Conservation (phyloP, 2,329 filamentous ascomycete genomes). For the Bipolaris zeicola region DNA sequence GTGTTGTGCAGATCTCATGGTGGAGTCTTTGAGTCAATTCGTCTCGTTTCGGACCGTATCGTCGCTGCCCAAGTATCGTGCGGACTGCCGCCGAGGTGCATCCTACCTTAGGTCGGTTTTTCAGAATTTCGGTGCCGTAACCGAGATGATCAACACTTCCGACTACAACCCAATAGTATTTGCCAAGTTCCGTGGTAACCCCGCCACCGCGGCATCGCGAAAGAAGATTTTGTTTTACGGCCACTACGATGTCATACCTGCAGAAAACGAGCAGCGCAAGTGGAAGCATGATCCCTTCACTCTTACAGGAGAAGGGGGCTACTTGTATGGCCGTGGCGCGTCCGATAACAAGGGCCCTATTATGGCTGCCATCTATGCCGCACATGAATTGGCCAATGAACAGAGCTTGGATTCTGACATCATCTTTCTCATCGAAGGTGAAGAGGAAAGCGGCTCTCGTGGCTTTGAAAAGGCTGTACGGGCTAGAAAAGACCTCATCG, state of each 20-base stretch:
- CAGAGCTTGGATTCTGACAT: conserved; percentile 85
- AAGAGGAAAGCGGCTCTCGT: conserved; percentile 92
- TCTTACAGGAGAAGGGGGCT: conserved; percentile 88
- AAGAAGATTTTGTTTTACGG: conserved; percentile 96
- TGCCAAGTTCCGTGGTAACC: conserved; percentile 82
- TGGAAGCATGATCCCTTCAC: conserved; percentile 90
- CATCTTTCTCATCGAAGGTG: conserved; percentile 92
- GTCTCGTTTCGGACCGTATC: conserved; percentile 92
- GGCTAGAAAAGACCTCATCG: conserved; percentile 81
- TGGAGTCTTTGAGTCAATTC: conserved; percentile 74
- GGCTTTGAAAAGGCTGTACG: conserved; percentile 86
- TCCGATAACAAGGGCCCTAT: conserved; percentile 98
- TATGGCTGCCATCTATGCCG: conserved; percentile 90
- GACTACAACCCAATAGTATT: conserved; percentile 92
- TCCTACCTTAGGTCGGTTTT: conserved; percentile 89
- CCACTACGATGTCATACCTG: conserved; percentile 95
- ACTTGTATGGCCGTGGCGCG: conserved; percentile 92
- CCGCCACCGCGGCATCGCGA: conserved; percentile 65
- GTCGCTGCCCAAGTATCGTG: conserved; percentile 80
- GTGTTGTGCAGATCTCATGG: conserved; percentile 60
- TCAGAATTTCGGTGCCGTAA: conserved; percentile 83
- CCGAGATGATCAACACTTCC: conserved; percentile 82
- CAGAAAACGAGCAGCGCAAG: conserved; percentile 78
- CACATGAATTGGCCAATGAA: conserved; percentile 84
- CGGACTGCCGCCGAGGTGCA: conserved; percentile 90